These are phyloP conservation scores for Vigna reflexopilosa DNA, from an alignment of 306 rosid species.

Conservation along the genomic window DNA sequence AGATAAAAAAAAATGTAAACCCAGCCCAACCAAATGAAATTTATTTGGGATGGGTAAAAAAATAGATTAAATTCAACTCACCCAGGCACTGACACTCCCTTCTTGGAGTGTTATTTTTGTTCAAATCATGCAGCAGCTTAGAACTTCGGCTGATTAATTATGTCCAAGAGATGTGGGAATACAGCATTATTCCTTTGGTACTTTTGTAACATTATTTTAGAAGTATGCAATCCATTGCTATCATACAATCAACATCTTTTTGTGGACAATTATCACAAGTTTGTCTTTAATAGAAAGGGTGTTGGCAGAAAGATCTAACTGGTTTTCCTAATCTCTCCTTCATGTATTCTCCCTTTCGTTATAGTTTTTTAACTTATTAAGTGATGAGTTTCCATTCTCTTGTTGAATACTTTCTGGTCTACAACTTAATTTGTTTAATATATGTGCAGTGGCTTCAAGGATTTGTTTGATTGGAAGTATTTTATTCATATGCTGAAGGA, in stretches of 20 bases:
- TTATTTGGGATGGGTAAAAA: no score
- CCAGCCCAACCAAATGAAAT: no score
- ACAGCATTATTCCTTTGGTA: constrained; percentile 22
- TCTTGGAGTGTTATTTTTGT: neutral
- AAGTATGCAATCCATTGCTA: constrained; percentile 15
- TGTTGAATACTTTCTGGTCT: constrained; percentile 31
- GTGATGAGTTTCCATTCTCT: constrained; percentile 29
- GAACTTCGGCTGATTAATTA: constrained; percentile 23
- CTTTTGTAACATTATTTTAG: constrained; percentile 7
- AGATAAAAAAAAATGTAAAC: no score
- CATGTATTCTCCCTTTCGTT: neutral
- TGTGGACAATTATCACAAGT: constrained; percentile 10
- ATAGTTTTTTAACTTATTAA: constrained; percentile 6
- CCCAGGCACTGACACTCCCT: no score
- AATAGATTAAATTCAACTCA: no score
- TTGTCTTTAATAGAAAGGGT: constrained; percentile 1
- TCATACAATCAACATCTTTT: constrained; percentile 17
- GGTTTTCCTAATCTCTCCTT: constrained; percentile 16
- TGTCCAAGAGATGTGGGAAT: constrained; percentile 24
- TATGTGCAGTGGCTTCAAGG: constrained; percentile 87
- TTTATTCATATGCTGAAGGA: constrained; percentile 81
- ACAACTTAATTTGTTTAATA: constrained; percentile 36
- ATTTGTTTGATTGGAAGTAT: constrained; percentile 93
- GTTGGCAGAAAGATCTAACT: constrained; percentile 9
- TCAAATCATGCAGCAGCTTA: constrained; percentile 35